Conservation (phyloP, 345 rosid species). For the Cardamine occulta region DNA sequence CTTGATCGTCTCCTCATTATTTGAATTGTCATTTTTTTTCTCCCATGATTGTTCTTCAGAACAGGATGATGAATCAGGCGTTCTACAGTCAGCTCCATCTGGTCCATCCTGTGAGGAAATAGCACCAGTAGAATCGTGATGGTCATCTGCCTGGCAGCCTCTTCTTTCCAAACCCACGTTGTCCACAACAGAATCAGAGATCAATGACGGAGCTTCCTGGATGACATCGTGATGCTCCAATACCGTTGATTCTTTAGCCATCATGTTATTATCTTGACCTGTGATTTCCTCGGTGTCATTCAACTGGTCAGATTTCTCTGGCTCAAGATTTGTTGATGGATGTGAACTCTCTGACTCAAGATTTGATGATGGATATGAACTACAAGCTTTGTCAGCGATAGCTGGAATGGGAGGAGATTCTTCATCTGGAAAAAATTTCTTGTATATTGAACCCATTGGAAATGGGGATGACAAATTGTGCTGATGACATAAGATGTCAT, state of each 20-base stretch:
- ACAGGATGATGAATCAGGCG: constrained; percentile 34
- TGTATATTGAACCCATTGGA: constrained; percentile 77
- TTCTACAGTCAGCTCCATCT: constrained; percentile 43
- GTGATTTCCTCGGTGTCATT: constrained; percentile 38
- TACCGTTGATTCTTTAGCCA: constrained; percentile 37
- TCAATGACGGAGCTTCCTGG: constrained; percentile 43
- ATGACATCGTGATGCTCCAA: constrained; percentile 38
- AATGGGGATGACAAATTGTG: constrained; percentile 78
- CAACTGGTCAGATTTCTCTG: constrained; percentile 35
- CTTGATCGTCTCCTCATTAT: constrained; percentile 48
- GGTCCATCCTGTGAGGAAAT: constrained; percentile 46
- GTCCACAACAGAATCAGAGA: constrained; percentile 40
- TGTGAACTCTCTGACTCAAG: constrained; percentile 36
- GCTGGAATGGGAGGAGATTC: constrained; percentile 43
- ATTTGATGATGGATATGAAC: constrained; percentile 41
- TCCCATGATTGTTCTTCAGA: constrained; percentile 41
- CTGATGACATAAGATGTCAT: constrained; percentile 98
- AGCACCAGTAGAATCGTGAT: constrained; percentile 36
- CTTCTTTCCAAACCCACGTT: constrained; percentile 41
- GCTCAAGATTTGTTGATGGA: constrained; percentile 44
- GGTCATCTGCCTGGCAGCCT: constrained; percentile 42
- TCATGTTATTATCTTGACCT: constrained; percentile 43
- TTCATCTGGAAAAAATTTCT: constrained; percentile 49
- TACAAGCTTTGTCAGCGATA: constrained; percentile 41
- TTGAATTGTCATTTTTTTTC: constrained; percentile 39